A percentile compares a stretch with the other conserved stretches of the same genome.
These are phyloP conservation scores for Selaginella tamariscina DNA, from an alignment of 75 land plant species.

Conservation along the genomic window DNA sequence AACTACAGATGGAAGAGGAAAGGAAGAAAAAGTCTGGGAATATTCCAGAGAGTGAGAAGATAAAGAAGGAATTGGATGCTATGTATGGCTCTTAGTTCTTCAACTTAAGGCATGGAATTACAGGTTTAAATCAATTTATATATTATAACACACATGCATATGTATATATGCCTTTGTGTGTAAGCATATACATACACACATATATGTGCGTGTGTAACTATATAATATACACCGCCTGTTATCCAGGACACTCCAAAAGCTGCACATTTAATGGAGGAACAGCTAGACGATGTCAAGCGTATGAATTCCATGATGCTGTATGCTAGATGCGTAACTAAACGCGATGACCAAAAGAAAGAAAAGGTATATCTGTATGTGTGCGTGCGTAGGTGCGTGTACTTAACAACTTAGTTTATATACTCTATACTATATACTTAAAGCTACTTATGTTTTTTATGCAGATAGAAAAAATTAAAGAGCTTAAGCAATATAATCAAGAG, in stretches of 20 bases:
- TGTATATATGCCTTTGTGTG: background rate
- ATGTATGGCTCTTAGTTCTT: slow-evolving; percentile 12
- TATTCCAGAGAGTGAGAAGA: slow-evolving; percentile 21
- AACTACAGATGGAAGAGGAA: slow-evolving; percentile 24
- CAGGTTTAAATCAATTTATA: background rate
- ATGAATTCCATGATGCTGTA: slow-evolving; percentile 29
- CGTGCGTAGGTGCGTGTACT: too few species aligned
- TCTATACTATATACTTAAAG: background rate
- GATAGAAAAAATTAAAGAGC: slow-evolving; percentile 15
- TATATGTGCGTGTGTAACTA: background rate
- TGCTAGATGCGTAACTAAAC: slow-evolving; percentile 25
- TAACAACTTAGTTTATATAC: background rate
- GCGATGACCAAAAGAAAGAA: slow-evolving; percentile 29
- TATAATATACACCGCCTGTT: background rate
- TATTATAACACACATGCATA: background rate
- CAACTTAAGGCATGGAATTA: background rate
- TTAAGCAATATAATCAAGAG: slow-evolving; percentile 15
- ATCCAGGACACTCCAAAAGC: slow-evolving; percentile 23
- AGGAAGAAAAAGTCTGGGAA: slow-evolving; percentile 26
- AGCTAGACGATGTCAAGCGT: slow-evolving; percentile 25
- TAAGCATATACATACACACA: background rate
- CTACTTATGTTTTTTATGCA: background rate
- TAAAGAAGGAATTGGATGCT: slow-evolving; percentile 30
- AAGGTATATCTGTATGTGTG: slow-evolving; percentile 25
- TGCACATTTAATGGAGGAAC: slow-evolving; percentile 16